These are phyloP conservation scores for Suillus clintonianus DNA, from an alignment of 768 basidiomycete species.

Conservation along the genomic window DNA sequence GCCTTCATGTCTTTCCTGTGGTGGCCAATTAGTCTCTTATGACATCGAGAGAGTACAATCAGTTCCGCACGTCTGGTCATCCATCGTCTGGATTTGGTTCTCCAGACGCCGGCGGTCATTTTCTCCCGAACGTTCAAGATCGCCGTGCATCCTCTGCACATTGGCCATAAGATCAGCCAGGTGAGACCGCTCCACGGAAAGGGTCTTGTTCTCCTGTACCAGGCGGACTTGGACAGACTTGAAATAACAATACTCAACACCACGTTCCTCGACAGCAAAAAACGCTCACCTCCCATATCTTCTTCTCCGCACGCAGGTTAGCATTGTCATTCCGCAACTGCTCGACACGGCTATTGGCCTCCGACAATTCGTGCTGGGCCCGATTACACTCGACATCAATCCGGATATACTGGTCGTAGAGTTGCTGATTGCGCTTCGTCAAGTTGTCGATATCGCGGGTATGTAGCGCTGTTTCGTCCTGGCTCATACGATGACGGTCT, in stretches of 20 bases:
- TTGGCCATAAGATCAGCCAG: slow-evolving; percentile 87
- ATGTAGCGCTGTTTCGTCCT: slow-evolving; percentile 67
- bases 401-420: slow-evolving; percentile 73
- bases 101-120: slow-evolving; percentile 84
- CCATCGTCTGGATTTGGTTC: slow-evolving; percentile 74
- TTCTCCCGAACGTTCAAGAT: slow-evolving; percentile 79
- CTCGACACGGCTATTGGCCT: slow-evolving; percentile 63
- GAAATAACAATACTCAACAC: slow-evolving; percentile 8
- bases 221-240: slow-evolving; percentile 81
- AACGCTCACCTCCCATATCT: slow-evolving; percentile 82
- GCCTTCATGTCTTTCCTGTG: slow-evolving; percentile 70
- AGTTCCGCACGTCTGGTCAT: slow-evolving; percentile 69
- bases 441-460: slow-evolving; percentile 66
- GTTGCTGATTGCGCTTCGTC: slow-evolving; percentile 66
- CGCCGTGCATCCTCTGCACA: slow-evolving; percentile 88
- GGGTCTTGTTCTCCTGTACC: slow-evolving; percentile 79
- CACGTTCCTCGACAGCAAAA: too few species aligned
- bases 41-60: background rate
- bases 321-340: slow-evolving; percentile 83
- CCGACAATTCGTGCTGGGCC: slow-evolving; percentile 64
- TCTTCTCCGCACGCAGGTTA: slow-evolving; percentile 90
- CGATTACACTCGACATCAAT: slow-evolving; percentile 75
- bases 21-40: background rate
- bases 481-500: slow-evolving; percentile 74
- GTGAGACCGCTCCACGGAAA: slow-evolving; percentile 81